Percentiles rank a stretch among this genome's conserved stretches.
Evolutionary conservation across 73 alveolate species (phyloP).

Genomic region (Paramecium sonneborni): DNA sequence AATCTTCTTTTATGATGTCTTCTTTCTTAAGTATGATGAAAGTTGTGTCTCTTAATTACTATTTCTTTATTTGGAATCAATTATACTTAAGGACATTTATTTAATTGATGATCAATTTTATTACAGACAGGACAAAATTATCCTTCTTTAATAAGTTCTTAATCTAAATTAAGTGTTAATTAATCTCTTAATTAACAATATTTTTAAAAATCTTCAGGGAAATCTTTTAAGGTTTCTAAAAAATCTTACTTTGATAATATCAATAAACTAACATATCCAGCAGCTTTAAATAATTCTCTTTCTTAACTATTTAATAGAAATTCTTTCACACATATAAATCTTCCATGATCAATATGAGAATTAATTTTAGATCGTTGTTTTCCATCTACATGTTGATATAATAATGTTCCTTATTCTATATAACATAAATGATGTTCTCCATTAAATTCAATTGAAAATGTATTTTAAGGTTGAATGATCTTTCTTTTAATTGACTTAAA

Average conservation of each 20-base stretch:
- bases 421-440: neutral
- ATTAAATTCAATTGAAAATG: neutral
- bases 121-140: constrained; percentile 35
- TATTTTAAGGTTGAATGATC: constrained; percentile 2
- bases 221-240: neutral
- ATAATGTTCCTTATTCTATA: neutral
- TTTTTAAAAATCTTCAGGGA: constrained; percentile 11
- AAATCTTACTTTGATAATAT: constrained; percentile 8
- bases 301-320: neutral
- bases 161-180: neutral
- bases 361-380: constrained; percentile 4
- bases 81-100: neutral
- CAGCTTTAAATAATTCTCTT: neutral
- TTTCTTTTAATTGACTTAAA: constrained; percentile 43
- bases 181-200: constrained; percentile 33
- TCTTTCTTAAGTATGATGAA: neutral
- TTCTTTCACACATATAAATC: constrained; percentile 1
- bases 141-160: neutral
- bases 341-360: neutral
- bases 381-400: neutral
- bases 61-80: neutral
- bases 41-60: neutral
- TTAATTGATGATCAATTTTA: neutral
- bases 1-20: neutral
- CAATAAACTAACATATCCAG: constrained; percentile 45